Evolutionary conservation across 2,329 filamentous ascomycete species (phyloP), one percentile per base, ranked within the genome.

Genomic region (Bipolaris bicolor): DNA sequence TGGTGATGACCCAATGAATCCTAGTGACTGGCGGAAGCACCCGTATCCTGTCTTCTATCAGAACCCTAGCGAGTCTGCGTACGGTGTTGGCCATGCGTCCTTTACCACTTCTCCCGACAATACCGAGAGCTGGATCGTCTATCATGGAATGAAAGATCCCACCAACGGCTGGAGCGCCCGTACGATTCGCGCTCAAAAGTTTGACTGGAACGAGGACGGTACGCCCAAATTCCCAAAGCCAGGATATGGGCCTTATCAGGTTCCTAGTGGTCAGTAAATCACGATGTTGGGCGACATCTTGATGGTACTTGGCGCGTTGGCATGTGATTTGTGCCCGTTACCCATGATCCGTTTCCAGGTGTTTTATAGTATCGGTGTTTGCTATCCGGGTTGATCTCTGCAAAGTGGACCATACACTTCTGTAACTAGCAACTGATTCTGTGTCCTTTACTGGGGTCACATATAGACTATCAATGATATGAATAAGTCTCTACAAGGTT

Each of bases 111-210:
- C 77, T 54, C 80, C 79, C 0, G 81, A 83, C 63, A 79, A 77
- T 0, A 76, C 47, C 1, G 78, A 83, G 67, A 72, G 80, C 52
- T 84, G 80, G 79, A 80, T 84, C 48, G 78, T 83, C n/a, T 84
- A 83, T 65, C 81, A 83, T 66, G 82, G 81, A 9, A 83, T 83
- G 80, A 58, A 66, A 33, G 76, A 82, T 63, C 79, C 80, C n/a
- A 73, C 72, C 24, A 78, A 76, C 46, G 79, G 81, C 0, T 82
- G 80, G 81, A 65, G 62, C 26, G 80, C 79, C 20, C 73, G 81
- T 48, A 81, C 78, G n/a, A 80, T 83, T 47, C 66, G 81, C 7
- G 69, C 80, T 33, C 81, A 84, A 72, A 78, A 74, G 63, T 83
- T 83, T 57, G 71, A 62, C 1, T 83, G 80, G 80, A 80, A 81